Base-by-base conservation (phyloP, 768 basidiomycete species). In the Suillus placidus region DNA sequence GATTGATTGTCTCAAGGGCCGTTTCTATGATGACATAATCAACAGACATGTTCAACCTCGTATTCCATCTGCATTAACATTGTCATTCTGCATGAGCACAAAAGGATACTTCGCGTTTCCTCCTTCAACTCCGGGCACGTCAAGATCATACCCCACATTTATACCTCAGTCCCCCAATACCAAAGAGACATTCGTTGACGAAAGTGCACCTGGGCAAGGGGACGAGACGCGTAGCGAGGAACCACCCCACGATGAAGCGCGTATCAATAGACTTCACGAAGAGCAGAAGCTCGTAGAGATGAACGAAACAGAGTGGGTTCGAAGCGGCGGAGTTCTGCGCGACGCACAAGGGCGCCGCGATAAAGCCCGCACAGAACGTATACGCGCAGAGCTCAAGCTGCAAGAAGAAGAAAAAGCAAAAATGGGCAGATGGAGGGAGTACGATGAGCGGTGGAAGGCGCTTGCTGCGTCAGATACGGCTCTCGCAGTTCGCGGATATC, bases 261-360 rank as follows among this genome's bases (percentile, higher is more conserved):
- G 68, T 23, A 60, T 30, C 20, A 61, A 64, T 34, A 71, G 75
- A 49, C 69, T 69, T 16, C 72, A 77, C 37, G 68, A 62, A n/a
- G 82, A 84, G 63, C 79, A 73, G 10, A 78, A 69, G n/a, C 81
- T 84, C 55, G 80, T 80, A 14, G 75, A 78, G n/a, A 74, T 73
- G 54, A 84, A 83, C 35, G 88, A 88, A 71, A 79, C 85, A 61
- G 83, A 82, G 16, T 89, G 87, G 85, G 87, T 89, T 2, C 80
- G 84, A 12, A 82, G 80, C 12, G 88, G 88, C 32, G 86, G 87
- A 2, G 72, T 85, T 26, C 78, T 89, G 37, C 81, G 86, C 49
- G 84, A 87, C 70, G 76, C 76, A 42, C 67, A 76, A 13, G 87
- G 87, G 9, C 79, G 76, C 61, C 79, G 85, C 51, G 87, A 88